phyloP scores from a whole-genome alignment of 352 stramenopile genomes.

The Aphanomyces astaci region DNA sequence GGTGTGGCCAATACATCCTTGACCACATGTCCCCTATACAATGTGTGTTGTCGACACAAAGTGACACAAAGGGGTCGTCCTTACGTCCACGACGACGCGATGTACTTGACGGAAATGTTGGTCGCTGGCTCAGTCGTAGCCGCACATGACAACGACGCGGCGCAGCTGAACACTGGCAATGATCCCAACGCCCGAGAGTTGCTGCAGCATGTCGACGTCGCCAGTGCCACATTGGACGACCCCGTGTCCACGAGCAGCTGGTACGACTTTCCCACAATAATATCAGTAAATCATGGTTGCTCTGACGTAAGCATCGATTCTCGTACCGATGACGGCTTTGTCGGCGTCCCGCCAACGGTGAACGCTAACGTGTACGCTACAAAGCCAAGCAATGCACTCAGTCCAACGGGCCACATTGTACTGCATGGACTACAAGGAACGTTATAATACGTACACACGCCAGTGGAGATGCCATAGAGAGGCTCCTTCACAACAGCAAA shows the following conservation, averaged over 20 bases:
- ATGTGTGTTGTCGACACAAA: background rate
- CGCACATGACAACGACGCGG: constrained; percentile 52
- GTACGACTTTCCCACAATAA: no score
- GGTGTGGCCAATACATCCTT: constrained; percentile 56
- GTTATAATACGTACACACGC: constrained; percentile 33
- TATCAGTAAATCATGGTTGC: no score
- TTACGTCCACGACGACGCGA: constrained; percentile 56
- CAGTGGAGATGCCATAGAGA: constrained; percentile 58
- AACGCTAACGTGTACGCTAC: background rate
- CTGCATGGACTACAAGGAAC: background rate
- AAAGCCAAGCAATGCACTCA: constrained; percentile 30
- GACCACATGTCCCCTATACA: constrained; percentile 37
- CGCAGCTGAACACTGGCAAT: constrained; percentile 56
- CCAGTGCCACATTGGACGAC: constrained; percentile 70
- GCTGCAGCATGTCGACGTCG: constrained; percentile 67
- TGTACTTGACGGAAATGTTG: constrained; percentile 60
- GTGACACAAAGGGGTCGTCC: background rate
- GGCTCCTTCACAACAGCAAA: constrained; percentile 51
- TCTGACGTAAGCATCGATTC: no score
- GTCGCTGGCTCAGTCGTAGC: constrained; percentile 25
- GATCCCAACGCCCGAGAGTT: constrained; percentile 31
- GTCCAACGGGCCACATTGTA: constrained; percentile 41
- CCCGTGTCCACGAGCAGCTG: constrained; percentile 71
- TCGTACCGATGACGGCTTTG: background rate
- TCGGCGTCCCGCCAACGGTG: background rate